These are phyloP conservation scores for Aspergillus proliferans DNA, from an alignment of 2,329 filamentous ascomycete species.

Conservation along the genomic window DNA sequence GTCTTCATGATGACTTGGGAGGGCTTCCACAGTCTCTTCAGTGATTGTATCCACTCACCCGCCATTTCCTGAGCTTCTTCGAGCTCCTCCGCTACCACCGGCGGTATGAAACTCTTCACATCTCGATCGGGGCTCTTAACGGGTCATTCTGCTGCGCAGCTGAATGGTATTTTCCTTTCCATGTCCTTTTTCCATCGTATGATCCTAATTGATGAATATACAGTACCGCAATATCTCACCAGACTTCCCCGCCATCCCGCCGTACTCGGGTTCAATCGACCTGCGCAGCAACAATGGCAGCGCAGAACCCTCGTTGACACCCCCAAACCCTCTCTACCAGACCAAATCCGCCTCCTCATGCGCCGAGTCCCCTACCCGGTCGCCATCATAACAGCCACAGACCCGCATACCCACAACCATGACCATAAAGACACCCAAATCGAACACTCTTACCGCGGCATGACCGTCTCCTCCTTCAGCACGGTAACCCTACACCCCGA, in stretches of 20 bases:
- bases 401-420: slow-evolving; percentile 16
- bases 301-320: slow-evolving; percentile 15
- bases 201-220: too few species aligned
- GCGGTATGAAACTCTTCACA: slow-evolving; percentile 26
- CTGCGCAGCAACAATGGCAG: slow-evolving; percentile 5
- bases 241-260: neutral
- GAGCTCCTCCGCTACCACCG: slow-evolving; percentile 8
- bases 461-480: slow-evolving; percentile 58
- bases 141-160: slow-evolving; percentile 8
- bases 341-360: slow-evolving; percentile 43
- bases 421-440: slow-evolving; percentile 6
- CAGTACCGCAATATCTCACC: neutral
- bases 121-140: slow-evolving; percentile 13
- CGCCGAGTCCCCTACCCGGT: slow-evolving; percentile 53
- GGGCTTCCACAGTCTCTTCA: slow-evolving; percentile 3
- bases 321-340: slow-evolving; percentile 17
- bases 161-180: neutral
- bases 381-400: slow-evolving; percentile 48
- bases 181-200: too few species aligned
- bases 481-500: slow-evolving; percentile 51
- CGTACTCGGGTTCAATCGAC: neutral
- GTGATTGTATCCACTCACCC: slow-evolving; percentile 4
- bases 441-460: slow-evolving; percentile 38
- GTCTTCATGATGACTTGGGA: slow-evolving; percentile 17
- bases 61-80: slow-evolving; percentile 9